A percentile compares a stretch with the other conserved stretches of the same genome.
phyloP scores from a whole-genome alignment of 2,329 filamentous ascomycete species.

The Madurella mycetomatis region DNA sequence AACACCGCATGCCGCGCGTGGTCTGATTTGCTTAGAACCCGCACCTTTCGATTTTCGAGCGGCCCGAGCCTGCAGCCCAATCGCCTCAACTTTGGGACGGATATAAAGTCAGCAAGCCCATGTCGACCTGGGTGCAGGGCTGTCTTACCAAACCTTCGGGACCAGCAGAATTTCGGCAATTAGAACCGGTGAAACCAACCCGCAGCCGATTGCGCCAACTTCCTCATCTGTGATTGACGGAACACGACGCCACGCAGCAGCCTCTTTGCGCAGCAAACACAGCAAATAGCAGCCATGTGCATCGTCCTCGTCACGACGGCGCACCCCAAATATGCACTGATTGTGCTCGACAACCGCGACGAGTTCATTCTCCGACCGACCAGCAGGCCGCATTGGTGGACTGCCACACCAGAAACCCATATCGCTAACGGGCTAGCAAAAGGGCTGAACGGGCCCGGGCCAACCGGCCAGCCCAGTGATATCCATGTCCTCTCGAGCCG shows the following conservation, averaged over 20 bases:
- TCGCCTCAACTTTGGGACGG: background rate
- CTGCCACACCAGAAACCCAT: constrained; percentile 35
- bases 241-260: background rate
- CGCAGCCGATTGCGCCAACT: background rate
- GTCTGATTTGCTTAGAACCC: constrained; percentile 4
- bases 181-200: background rate
- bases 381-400: constrained; percentile 62
- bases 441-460: constrained; percentile 1
- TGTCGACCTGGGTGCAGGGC: too few species aligned
- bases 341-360: constrained; percentile 75
- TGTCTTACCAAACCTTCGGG: background rate
- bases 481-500: constrained; percentile 52
- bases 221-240: background rate
- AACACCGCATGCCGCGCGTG: constrained; percentile 3
- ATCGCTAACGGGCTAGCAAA: constrained; percentile 11
- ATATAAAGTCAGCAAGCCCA: background rate
- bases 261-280: background rate
- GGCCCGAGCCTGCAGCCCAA: background rate
- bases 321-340: constrained; percentile 70
- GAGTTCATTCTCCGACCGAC: constrained; percentile 64
- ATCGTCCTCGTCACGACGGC: constrained; percentile 72
- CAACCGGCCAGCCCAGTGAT: constrained; percentile 3
- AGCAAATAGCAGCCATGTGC: constrained; percentile 53
- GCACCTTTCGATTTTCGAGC: background rate
- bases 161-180: background rate